Base-by-base conservation (phyloP, 164 flowering plant species). In the Amborella trichopoda region DNA sequence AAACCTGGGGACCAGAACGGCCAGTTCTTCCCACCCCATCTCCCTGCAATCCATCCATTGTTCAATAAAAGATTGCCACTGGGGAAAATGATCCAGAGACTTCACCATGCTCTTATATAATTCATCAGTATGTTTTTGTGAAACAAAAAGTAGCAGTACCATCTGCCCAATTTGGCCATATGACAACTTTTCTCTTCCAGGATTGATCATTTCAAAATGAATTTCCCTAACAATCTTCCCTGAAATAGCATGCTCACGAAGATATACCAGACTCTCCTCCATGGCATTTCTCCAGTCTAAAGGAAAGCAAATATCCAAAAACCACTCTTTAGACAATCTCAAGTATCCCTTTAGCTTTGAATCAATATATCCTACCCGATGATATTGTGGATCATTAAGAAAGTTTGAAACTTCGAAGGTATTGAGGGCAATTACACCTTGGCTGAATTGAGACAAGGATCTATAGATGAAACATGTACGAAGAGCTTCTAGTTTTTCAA, bases 131-230 rank as follows among this genome's bases (percentile, higher is more conserved):
- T 60, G 27, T 39, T 50, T 68, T 10, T 64, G 65, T 3, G 69
- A 63, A 1, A 74, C 77, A 48, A 82, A 65, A 36, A 74, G 43
- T 14, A 61, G 49, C 67, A 67, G 46, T 22, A 50, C 66, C 21
- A 65, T 47, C 43, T 62, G 61, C 39, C 93, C 93, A 46, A 80
- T 63, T 54, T 66, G 59, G 26, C 76, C 79, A 62, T 76, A 58
- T 13, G 80, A 62, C 19, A 70, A 51, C 36, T 28, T 20, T 17
- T 52, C 42, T 32, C 45, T 54, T 40, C 27, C 59, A 14, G 24
- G 40, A 26, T 23, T 26, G 20, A 67, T 27, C 23, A 39, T 60
- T 23, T 55, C 50, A 1, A 23, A 9, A 21, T 72, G 44, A 19
- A 64, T 18, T 51, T 70, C 73, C 46, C 64, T 42, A 14, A 76